Evolutionary conservation across 768 basidiomycete species (phyloP), one percentile per base, ranked within the genome.

Genomic region (Mycena pura): DNA sequence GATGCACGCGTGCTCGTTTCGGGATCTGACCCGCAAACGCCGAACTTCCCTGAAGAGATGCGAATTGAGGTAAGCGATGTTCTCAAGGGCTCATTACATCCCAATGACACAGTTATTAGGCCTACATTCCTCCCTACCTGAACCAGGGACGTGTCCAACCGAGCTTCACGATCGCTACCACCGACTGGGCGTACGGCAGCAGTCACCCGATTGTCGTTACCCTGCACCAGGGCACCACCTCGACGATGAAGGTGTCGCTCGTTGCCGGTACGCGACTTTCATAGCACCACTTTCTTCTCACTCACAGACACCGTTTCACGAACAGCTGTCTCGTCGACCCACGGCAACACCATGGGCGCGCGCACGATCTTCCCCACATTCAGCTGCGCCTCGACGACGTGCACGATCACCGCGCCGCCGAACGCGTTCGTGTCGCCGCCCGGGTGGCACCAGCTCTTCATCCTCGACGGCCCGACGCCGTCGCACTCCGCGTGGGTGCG

Each of bases 121-220:
- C 89, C 25, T 97, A 96, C 76, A 84, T 91, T 67, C 96, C 96
- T 6, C 92, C 91, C 15, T 98, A 96, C 74, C 82, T 93, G 60
- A 86, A 76, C 62, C 74, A 83, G 63, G 90, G 90, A 10, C 75
- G 81, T 62, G 71, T 64, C 5, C 90, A 89, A 57, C 95, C 91
- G 0, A 77, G 73, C 40, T 90, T 86, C 71, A 85, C 79, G 21
- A 78, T 91, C 41, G 64, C 79, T 0, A 70, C 78, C 57, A 84
- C 79, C 11, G 91, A 93, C 68, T 92, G 90, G 90, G 72, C 67
- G 0, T 86, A 88, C 27, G 80, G 84, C 0, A 80, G 81, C 11
- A 71, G 72, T n/a, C 85, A 86, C 65, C 70, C 73, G 2, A 88
- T 93, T 64, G 77, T 73, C 6, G 74, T 84, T n/a, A 65, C 76